Evolutionary conservation across 345 rosid genomes (phyloP), one percentile per base, ranked within the genome.

Genomic region (Syzygium aromaticum): DNA sequence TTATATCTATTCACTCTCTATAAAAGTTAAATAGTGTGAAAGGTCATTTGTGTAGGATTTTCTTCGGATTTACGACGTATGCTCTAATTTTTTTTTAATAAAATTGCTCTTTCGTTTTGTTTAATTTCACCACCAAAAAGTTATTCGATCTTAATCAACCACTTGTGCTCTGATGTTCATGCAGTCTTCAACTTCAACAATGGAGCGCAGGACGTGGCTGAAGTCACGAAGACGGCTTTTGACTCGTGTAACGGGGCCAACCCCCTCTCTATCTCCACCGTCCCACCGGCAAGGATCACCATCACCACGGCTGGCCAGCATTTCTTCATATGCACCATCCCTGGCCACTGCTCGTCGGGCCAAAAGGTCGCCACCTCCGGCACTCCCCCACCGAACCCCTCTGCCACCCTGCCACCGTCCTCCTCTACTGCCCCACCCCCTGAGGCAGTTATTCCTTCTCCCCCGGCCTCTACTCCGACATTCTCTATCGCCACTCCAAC

Each of bases 191-290:
- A 92, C 30, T 93, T 93, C 88, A 52, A 53, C 46, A 63, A 84
- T 52, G 94, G 91, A 40, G 84, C 90, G 27, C 96, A 93, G 85
- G 91, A 93, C 40, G 94, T 94, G 82, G 93, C 94, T 7, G 86
- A 86, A 40, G 94, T 93, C 85, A 90, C 90, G 14, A 17, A 90
- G 89, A 89, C 40, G 23, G 90, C 88, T 53, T 92, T 83, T 64
- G 90, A 90, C 12, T 83, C 77, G 17, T 93, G 96, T 86, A 84
- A 64, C 57, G 82, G 86, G 49, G 85, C 64, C 63, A 91, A 85
- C 52, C 89, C 94, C 8, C 56, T 86, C 51, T 54, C 89, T 25
- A 67, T 28, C 67, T 51, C 77, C 51, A 77, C 54, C 84, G 85
- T 54, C 15, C 86, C 89, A 25, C 96, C 94, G 3, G 91, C 90